A percentile compares a stretch with the other conserved stretches of the same genome.
Conservation (phyloP, 768 basidiomycete genomes). For the Nidula microcarpa region DNA sequence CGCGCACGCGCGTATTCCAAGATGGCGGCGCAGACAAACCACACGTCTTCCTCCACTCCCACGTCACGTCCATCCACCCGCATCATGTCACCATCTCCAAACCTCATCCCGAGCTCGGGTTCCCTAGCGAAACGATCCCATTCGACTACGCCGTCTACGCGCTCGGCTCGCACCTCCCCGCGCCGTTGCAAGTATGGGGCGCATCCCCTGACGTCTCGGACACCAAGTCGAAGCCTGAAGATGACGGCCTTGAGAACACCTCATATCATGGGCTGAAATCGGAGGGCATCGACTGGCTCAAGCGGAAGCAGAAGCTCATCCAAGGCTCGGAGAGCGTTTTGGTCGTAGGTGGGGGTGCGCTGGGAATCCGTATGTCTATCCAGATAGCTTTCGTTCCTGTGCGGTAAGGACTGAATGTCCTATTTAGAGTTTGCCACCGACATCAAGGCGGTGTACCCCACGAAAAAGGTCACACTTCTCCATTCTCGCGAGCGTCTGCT, state of each 20-base stretch:
- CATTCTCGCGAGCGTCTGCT: conserved; percentile 55
- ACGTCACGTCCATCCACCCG: conserved; percentile 33
- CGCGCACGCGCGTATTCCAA: conserved; percentile 47
- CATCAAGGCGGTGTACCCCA: conserved; percentile 50
- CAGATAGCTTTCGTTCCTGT: background rate
- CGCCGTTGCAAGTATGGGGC: conserved; percentile 54
- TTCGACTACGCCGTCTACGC: conserved; percentile 63
- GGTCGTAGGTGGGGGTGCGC: conserved; percentile 69
- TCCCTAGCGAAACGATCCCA: conserved; percentile 26
- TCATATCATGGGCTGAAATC: conserved; percentile 40
- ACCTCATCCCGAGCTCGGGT: conserved; percentile 43
- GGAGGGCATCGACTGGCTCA: conserved; percentile 49
- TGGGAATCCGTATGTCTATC: conserved; percentile 59
- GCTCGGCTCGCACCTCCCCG: conserved; percentile 54
- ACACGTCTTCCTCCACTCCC: conserved; percentile 40
- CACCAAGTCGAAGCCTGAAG: background rate
- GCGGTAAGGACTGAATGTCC: background rate
- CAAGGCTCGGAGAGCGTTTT: conserved; percentile 47
- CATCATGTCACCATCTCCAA: conserved; percentile 42
- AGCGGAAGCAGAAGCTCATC: conserved; percentile 45
- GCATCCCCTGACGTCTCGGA: conserved; percentile 9
- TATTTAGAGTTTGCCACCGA: conserved; percentile 59
- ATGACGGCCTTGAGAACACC: conserved; percentile 3
- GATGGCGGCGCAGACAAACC: conserved; percentile 12
- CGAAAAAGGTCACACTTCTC: conserved; percentile 51